A percentile compares a stretch with the other conserved stretches of the same genome.
These are phyloP conservation scores for Mortierella sp. DNA, from an alignment of 371 early-diverging fungal species.

Conservation along the genomic window DNA sequence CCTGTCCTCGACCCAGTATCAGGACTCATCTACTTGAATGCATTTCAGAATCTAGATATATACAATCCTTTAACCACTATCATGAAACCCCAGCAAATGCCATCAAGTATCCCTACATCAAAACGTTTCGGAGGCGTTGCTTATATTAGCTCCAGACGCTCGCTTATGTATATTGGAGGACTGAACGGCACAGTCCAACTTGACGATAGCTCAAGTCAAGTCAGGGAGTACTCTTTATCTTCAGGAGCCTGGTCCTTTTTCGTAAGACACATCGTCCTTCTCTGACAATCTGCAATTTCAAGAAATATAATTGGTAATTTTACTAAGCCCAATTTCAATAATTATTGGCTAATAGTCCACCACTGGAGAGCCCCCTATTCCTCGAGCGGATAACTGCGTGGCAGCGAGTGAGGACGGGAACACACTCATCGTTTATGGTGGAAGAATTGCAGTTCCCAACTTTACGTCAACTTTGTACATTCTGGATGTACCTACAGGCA, in stretches of 20 bases:
- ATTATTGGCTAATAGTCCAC: too few relatives aligned
- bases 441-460: conserved; percentile 11
- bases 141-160: conserved; percentile 13
- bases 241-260: conserved; percentile 24
- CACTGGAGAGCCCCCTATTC: too few relatives aligned
- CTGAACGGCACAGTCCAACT: conserved; percentile 8
- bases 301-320: too few relatives aligned
- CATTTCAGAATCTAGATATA: conserved; percentile 17
- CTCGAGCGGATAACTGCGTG: too few relatives aligned
- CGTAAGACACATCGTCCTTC: conserved; percentile 12
- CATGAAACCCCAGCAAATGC: neutral
- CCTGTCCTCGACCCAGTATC: conserved; percentile 26
- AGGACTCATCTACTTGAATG: conserved; percentile 20
- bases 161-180: conserved; percentile 40
- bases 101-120: conserved; percentile 12
- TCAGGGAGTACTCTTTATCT: conserved; percentile 21
- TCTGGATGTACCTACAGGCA: conserved; percentile 18
- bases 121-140: conserved; percentile 19
- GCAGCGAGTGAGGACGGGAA: conserved; percentile 36
- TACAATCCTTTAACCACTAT: conserved; percentile 4
- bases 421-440: conserved; percentile 39
- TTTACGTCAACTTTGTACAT: conserved; percentile 18
- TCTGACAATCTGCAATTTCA: too few relatives aligned
- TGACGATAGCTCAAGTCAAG: conserved; percentile 21
- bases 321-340: too few relatives aligned